These are phyloP conservation scores for Eragrostis nindensis DNA, from an alignment of 176 grass and related monocot species.

Conservation along the genomic window DNA sequence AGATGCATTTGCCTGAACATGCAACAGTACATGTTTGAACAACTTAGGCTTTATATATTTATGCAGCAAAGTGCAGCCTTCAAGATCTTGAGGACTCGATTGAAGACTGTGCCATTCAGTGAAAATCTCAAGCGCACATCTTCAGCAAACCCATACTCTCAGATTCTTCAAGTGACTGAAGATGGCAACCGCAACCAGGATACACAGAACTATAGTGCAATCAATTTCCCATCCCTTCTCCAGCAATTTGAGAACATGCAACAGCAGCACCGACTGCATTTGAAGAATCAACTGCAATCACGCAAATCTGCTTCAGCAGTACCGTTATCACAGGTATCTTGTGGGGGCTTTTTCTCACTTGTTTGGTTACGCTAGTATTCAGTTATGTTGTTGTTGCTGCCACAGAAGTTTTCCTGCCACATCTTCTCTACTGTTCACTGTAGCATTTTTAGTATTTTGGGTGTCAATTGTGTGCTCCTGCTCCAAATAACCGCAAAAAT, in stretches of 20 bases:
- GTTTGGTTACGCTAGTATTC: conserved; percentile 29
- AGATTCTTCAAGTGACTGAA: conserved; percentile 73
- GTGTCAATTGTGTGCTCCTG: not conserved
- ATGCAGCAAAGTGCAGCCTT: conserved; percentile 96
- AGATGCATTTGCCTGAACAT: not conserved
- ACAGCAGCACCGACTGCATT: conserved; percentile 64
- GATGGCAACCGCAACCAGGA: conserved; percentile 75
- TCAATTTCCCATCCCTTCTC: conserved; percentile 79
- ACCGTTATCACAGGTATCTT: conserved; percentile 51
- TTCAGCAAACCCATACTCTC: conserved; percentile 69
- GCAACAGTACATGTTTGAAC: conserved; percentile 10
- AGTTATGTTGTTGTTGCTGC: not conserved
- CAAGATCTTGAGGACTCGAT: conserved; percentile 88
- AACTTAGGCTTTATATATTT: conserved; percentile 29
- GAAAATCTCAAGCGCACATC: conserved; percentile 70
- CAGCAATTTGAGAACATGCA: conserved; percentile 78
- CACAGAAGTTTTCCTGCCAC: not conserved
- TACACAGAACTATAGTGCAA: conserved; percentile 59
- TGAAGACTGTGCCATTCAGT: conserved; percentile 90
- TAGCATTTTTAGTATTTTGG: not conserved
- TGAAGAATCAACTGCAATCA: conserved; percentile 58
- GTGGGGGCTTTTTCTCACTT: conserved; percentile 18
- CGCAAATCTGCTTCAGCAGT: conserved; percentile 46
- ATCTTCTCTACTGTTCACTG: not conserved
- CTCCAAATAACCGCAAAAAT: not conserved